A percentile compares a stretch with the other conserved stretches of the same genome.
These are phyloP conservation scores for Brasilioporus rufonigricans DNA, from an alignment of 768 basidiomycete species.

Conservation along the genomic window DNA sequence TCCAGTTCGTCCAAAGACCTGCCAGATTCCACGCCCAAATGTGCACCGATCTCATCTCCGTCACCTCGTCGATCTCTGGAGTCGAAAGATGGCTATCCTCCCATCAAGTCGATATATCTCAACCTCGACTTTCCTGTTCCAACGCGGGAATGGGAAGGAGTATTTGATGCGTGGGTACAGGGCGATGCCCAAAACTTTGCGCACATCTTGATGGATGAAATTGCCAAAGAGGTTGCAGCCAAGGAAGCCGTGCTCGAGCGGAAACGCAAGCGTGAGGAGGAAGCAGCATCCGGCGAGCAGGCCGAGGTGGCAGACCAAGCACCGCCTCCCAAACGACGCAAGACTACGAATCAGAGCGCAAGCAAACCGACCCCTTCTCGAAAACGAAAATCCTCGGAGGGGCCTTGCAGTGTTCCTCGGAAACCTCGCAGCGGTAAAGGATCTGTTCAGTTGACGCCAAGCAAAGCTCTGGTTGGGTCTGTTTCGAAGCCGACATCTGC, in stretches of 20 bases:
- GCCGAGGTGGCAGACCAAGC: constrained; percentile 9
- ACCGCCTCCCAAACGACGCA: constrained; percentile 26
- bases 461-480: constrained; percentile 11
- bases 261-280: constrained; percentile 57
- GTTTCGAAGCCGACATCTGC: constrained; percentile 19
- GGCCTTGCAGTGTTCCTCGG: constrained; percentile 26
- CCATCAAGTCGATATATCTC: constrained; percentile 71
- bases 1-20: constrained; percentile 34
- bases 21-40: constrained; percentile 22
- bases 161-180: constrained; percentile 88
- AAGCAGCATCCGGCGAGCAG: constrained; percentile 25
- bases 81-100: constrained; percentile 46
- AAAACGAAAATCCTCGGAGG: constrained; percentile 26
- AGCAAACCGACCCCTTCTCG: constrained; percentile 17
- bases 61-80: constrained; percentile 41
- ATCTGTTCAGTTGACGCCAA: constrained; percentile 13
- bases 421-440: constrained; percentile 28
- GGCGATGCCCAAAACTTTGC: constrained; percentile 87
- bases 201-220: constrained; percentile 51
- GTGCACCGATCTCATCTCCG: constrained; percentile 43
- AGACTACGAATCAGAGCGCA: constrained; percentile 15
- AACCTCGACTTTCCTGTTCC: constrained; percentile 88
- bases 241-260: constrained; percentile 56
- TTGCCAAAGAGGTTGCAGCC: constrained; percentile 50
- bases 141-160: constrained; percentile 82